Evolutionary conservation across 495 filamentous ascomycete genomes (phyloP), one percentile per base, ranked within the genome.

Genomic region (Tuber melanosporum): DNA sequence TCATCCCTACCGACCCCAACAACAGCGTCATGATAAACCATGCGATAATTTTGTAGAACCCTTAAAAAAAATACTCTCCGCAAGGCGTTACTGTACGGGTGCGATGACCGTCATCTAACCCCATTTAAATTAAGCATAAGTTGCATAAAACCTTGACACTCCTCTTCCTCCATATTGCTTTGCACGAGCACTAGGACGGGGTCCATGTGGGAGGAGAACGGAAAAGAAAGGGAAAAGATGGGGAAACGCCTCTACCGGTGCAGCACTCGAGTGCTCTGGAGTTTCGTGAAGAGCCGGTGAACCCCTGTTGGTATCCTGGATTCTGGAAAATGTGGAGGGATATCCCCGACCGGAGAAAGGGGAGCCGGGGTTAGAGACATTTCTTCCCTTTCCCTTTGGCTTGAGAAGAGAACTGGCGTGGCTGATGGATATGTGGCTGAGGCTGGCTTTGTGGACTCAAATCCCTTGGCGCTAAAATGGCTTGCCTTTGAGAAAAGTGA

Each of bases 291-390:
- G 39, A 47, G 66, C 73, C 46, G 66, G 69, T 47, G 77, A 77
- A 77, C 77, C 77, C 72, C 72, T 78, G 78, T 70, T 22, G 73
- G 39, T 73, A 10, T 32, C 70, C 44, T 66, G 76, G 49, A 57
- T 79, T 79, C 77, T 77, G 49, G 78, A 78, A 79, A 73, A 49
- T 79, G 77, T 32, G 72, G 69, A 26, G 10, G 26, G 57, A 66
- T 66, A 32, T 32, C 57, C n/a, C 57, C 57, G 57, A 10, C 57
- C 57, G n/a, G 57, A 66, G 57, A 66, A 66, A 32, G 10, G 14
- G 12, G 26, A 66, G 57, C 57, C 57, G n/a, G 57, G 57, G n/a
- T 32, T 66, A 14, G 3, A 12, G 1, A 9, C 32, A 15, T 15
- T 62, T 62, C 19, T 32, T 14, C 8, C n/a, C 32, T 32, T 66